These are phyloP conservation scores for Boletus tylopilopsis DNA, from an alignment of 768 basidiomycete species.

Conservation along the genomic window DNA sequence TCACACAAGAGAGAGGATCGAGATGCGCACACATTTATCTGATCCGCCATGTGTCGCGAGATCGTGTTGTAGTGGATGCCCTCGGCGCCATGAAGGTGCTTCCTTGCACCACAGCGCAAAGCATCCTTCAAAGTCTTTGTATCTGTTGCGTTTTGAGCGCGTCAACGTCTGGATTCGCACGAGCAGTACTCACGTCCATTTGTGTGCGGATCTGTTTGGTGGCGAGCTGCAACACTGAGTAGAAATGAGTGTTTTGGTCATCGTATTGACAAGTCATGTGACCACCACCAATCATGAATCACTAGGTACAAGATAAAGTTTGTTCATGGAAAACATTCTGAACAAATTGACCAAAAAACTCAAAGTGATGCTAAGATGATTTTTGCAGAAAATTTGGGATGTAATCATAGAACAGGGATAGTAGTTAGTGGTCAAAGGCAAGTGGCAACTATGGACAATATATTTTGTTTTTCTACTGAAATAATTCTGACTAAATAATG, in stretches of 20 bases:
- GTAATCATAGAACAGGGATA: too few species aligned
- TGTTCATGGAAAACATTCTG: too few species aligned
- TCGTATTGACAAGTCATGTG: too few species aligned
- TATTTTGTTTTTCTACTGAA: too few species aligned
- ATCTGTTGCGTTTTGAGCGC: slow-evolving; percentile 27
- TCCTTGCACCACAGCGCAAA: slow-evolving; percentile 65
- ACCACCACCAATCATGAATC: too few species aligned
- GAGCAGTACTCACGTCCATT: slow-evolving; percentile 45
- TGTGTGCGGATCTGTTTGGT: slow-evolving; percentile 49
- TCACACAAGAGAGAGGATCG: not conserved
- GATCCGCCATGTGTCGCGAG: slow-evolving; percentile 66
- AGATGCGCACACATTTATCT: slow-evolving; percentile 40
- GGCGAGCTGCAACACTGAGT: slow-evolving; percentile 50
- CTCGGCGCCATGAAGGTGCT: slow-evolving; percentile 56
- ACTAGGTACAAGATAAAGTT: too few species aligned
- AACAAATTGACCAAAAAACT: too few species aligned
- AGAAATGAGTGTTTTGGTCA: slow-evolving; percentile 47
- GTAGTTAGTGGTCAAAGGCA: too few species aligned
- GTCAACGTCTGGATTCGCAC: not conserved
- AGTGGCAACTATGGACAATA: too few species aligned
- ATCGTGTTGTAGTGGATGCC: slow-evolving; percentile 67
- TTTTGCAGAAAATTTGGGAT: too few species aligned
- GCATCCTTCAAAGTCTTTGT: slow-evolving; percentile 57
- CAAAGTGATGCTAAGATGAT: too few species aligned
- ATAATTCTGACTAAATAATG: too few species aligned